phyloP scores from a whole-genome alignment of 257 asterid species.

The Cruciata laevipes region DNA sequence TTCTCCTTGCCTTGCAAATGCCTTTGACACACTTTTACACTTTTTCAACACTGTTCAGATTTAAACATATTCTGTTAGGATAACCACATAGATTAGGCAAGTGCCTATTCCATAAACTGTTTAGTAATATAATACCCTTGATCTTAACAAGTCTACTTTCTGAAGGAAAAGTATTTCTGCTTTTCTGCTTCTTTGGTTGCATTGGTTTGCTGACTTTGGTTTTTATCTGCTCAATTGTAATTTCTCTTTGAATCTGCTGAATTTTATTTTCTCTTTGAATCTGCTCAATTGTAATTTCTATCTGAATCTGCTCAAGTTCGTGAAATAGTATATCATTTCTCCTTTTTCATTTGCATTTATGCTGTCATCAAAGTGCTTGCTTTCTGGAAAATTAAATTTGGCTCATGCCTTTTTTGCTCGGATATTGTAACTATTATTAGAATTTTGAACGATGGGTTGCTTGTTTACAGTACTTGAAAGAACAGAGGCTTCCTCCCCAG shows the following conservation, averaged over 20 bases:
- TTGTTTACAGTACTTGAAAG: conserved; percentile 78
- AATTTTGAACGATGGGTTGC: conserved; percentile 14
- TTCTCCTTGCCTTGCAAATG: too few species aligned
- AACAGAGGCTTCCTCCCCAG: conserved; percentile 98
- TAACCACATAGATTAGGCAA: background rate
- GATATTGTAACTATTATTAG: background rate
- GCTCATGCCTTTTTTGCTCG: background rate
- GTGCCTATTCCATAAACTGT: background rate
- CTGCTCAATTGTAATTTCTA: background rate
- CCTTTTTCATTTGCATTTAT: background rate
- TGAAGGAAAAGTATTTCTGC: background rate
- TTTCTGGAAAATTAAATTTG: background rate
- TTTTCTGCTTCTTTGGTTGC: background rate
- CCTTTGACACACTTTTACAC: too few species aligned
- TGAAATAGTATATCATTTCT: background rate
- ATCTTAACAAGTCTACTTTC: background rate
- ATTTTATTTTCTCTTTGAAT: too few species aligned
- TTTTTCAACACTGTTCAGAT: too few species aligned
- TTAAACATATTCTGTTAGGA: background rate
- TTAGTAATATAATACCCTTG: background rate
- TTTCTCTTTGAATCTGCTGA: background rate
- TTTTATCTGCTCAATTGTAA: background rate
- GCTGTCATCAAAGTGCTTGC: background rate
- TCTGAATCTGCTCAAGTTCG: background rate
- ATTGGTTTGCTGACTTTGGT: background rate